phyloP scores from a whole-genome alignment of 2,329 filamentous ascomycete species.

The Alternaria sp. region DNA sequence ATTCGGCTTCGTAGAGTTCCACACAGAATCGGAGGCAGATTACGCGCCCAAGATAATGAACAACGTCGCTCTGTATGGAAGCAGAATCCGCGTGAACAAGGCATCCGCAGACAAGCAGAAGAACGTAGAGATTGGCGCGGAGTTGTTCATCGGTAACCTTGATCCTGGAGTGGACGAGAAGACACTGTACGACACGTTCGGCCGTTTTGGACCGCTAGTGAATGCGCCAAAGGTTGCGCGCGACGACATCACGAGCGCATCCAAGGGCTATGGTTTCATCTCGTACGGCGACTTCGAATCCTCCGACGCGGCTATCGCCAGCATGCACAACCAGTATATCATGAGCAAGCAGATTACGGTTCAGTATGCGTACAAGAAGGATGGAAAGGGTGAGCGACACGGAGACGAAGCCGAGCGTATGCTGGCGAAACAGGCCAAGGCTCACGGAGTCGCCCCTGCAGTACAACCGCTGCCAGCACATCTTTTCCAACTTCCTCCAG shows the following conservation, averaged over 20 bases:
- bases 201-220: slow-evolving; percentile 86
- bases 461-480: slow-evolving; percentile 78
- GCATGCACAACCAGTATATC: slow-evolving; percentile 95
- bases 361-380: slow-evolving; percentile 99
- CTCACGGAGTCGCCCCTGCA: slow-evolving; percentile 89
- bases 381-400: slow-evolving; percentile 95
- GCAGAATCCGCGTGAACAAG: slow-evolving; percentile 97
- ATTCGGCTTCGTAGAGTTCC: slow-evolving; percentile 99
- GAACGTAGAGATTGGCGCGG: slow-evolving; percentile 90
- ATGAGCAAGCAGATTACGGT: slow-evolving; percentile 97
- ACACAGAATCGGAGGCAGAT: slow-evolving; percentile 92
- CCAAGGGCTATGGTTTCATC: slow-evolving; percentile 96
- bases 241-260: slow-evolving; percentile 81
- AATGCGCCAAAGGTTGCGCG: slow-evolving; percentile 86
- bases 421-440: slow-evolving; percentile 90
- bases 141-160: slow-evolving; percentile 96
- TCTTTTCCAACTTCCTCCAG: slow-evolving; percentile 63
- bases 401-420: slow-evolving; percentile 93
- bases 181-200: slow-evolving; percentile 93
- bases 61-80: slow-evolving; percentile 89
- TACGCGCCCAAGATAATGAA: slow-evolving; percentile 98
- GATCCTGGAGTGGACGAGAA: slow-evolving; percentile 96
- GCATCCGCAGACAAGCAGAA: slow-evolving; percentile 93
- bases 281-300: slow-evolving; percentile 93
- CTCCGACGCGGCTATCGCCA: slow-evolving; percentile 87